phyloP scores from a whole-genome alignment of 2,329 filamentous ascomycete species.

The Cryphonectria carpinicola region DNA sequence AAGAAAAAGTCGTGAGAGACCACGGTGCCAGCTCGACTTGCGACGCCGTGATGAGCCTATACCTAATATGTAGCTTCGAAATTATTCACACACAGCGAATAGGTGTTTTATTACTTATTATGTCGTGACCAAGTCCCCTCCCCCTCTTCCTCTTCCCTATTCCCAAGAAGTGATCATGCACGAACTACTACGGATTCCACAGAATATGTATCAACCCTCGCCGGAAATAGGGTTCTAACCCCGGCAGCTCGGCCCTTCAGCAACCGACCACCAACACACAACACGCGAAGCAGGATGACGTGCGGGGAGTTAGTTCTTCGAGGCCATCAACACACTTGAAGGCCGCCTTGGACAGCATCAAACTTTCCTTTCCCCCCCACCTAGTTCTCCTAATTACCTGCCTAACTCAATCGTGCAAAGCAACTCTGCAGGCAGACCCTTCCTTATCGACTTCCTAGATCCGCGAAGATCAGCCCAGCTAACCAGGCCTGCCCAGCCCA shows the following conservation, averaged over 20 bases:
- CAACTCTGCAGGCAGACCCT: conserved; percentile 8
- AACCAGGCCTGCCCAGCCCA: not conserved
- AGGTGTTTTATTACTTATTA: not conserved
- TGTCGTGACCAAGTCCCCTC: not conserved
- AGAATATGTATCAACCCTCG: not conserved
- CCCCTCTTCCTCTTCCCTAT: not conserved
- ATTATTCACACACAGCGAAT: not conserved
- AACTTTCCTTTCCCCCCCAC: not conserved
- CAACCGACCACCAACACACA: conserved; percentile 1
- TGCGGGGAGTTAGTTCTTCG: conserved; percentile 25
- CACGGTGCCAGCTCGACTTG: not conserved
- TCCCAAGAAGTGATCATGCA: not conserved
- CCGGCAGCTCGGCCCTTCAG: conserved; percentile 8
- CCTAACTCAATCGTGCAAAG: conserved; percentile 13
- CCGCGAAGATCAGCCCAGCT: conserved; percentile 16
- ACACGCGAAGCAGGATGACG: conserved; percentile 1
- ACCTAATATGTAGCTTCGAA: not conserved
- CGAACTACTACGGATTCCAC: not conserved
- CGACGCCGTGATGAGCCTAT: conserved; percentile 7
- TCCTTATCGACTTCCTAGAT: conserved; percentile 15
- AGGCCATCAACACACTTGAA: conserved; percentile 8
- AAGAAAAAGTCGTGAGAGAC: not conserved
- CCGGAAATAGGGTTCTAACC: conserved; percentile 23
- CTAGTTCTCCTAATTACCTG: conserved; percentile 6
- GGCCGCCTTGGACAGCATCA: not conserved